A percentile compares a stretch with the other conserved stretches of the same genome.
phyloP scores from a whole-genome alignment of 768 basidiomycete species.

The Suillus weaverae region DNA sequence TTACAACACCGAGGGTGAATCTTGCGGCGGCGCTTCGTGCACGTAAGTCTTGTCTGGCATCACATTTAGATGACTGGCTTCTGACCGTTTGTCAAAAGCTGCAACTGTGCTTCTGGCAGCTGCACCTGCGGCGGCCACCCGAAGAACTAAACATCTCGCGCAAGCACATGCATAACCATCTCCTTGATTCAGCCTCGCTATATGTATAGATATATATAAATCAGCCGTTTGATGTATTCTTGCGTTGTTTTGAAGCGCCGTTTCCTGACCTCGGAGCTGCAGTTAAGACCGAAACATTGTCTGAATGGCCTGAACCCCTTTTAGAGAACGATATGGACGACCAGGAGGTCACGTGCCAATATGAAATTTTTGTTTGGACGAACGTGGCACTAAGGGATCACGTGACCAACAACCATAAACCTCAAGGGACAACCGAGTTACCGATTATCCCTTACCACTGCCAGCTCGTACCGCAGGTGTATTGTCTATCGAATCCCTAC shows the following conservation, averaged over 20 bases:
- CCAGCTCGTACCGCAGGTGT: not conserved
- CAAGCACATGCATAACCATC: not conserved
- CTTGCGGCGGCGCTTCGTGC: not conserved
- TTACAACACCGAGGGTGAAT: not conserved
- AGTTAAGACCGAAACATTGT: no score
- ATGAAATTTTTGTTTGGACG: no score
- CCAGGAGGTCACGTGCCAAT: no score
- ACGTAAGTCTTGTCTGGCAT: slow-evolving; percentile 2
- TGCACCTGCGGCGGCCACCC: slow-evolving; percentile 2
- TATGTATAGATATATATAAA: not conserved
- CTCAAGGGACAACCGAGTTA: not conserved
- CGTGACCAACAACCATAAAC: not conserved
- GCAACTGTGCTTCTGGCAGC: slow-evolving; percentile 6
- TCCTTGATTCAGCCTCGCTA: not conserved
- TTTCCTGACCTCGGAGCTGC: no score
- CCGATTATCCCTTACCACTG: not conserved
- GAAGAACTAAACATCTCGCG: not conserved
- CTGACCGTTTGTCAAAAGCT: not conserved
- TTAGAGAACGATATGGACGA: no score
- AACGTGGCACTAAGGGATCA: no score
- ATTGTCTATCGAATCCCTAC: not conserved
- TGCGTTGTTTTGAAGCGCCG: no score
- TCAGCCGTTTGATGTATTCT: not conserved
- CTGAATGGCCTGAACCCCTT: no score
- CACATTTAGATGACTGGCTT: not conserved